These are phyloP conservation scores for Saturnispora sanitii DNA, from an alignment of 805 yeast genomes.

Conservation along the genomic window DNA sequence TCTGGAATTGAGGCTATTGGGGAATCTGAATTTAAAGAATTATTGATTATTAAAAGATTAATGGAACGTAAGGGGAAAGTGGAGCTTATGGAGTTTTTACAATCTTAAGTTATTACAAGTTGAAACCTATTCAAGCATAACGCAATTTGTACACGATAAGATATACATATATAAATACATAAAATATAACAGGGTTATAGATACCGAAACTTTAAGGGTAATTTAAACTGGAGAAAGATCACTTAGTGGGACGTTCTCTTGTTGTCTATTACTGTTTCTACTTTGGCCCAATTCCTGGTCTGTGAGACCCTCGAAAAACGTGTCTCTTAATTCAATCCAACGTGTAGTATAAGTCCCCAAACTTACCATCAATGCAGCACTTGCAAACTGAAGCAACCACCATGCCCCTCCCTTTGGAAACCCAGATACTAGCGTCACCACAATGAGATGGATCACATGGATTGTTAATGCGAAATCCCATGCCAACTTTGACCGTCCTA, in stretches of 20 bases:
- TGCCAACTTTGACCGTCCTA: conserved; percentile 87
- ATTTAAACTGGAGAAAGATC: conserved; percentile 1
- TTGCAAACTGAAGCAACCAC: conserved; percentile 73
- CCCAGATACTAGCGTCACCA: conserved; percentile 55
- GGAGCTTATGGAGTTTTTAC: conserved; percentile 49
- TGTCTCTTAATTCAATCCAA: conserved; percentile 83
- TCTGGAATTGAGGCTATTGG: conserved; percentile 11
- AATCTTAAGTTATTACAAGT: conserved; percentile 8
- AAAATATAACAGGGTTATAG: background rate
- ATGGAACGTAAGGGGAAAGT: conserved; percentile 64
- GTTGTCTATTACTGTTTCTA: background rate
- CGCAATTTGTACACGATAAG: too few species aligned
- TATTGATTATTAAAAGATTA: conserved; percentile 47
- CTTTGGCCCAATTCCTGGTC: conserved; percentile 44
- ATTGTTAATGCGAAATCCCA: conserved; percentile 96
- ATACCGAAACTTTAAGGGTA: too few species aligned
- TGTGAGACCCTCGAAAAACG: conserved; percentile 77
- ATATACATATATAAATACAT: conserved; percentile 1
- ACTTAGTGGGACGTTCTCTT: conserved; percentile 6
- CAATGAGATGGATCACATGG: conserved; percentile 66
- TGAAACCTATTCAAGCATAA: too few species aligned
- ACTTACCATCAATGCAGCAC: conserved; percentile 59
- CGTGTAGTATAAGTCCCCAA: conserved; percentile 85
- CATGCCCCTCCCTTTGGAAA: conserved; percentile 69
- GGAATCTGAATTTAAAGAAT: conserved; percentile 37